Percentiles rank a stretch among this genome's conserved stretches.
Evolutionary conservation across 2,329 filamentous ascomycete genomes (phyloP).

Genomic region (Corniculantispora saksenae): DNA sequence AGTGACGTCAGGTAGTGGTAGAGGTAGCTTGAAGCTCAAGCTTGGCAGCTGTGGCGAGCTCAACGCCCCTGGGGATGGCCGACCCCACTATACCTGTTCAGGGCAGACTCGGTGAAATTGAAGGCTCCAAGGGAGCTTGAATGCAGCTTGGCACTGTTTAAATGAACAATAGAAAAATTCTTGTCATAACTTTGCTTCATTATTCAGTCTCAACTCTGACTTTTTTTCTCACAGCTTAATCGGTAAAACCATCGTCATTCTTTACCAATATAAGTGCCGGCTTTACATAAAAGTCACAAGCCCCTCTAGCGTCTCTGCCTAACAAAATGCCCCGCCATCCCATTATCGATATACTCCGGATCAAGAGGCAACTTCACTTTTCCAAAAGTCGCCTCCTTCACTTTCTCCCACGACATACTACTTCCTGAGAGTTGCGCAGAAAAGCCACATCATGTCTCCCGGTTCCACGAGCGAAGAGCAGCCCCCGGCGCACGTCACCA

Average conservation of each 20-base stretch:
- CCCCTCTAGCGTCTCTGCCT: slow-evolving; percentile 13
- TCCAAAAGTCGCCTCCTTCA: slow-evolving; percentile 2
- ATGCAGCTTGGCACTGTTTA: no score
- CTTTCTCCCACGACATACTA: not conserved
- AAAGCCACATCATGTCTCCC: slow-evolving; percentile 41
- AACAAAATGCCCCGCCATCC: slow-evolving; percentile 15
- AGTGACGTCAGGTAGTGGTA: not conserved
- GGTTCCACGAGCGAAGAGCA: slow-evolving; percentile 34
- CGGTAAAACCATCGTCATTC: not conserved
- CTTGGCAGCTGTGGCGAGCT: not conserved
- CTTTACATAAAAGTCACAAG: not conserved
- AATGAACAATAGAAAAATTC: no score
- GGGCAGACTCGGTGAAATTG: no score
- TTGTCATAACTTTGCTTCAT: no score
- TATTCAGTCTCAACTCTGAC: not conserved
- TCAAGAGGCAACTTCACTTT: not conserved
- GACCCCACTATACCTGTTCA: not conserved
- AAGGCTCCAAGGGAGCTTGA: no score
- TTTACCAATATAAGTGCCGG: not conserved
- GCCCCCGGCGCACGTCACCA: slow-evolving; percentile 48
- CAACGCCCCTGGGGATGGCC: not conserved
- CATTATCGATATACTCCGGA: slow-evolving; percentile 11
- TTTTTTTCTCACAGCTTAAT: not conserved
- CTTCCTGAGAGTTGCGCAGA: not conserved
- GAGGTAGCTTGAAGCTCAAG: not conserved